Conservation (phyloP, 345 rosid species). For the Garcia nutans region DNA sequence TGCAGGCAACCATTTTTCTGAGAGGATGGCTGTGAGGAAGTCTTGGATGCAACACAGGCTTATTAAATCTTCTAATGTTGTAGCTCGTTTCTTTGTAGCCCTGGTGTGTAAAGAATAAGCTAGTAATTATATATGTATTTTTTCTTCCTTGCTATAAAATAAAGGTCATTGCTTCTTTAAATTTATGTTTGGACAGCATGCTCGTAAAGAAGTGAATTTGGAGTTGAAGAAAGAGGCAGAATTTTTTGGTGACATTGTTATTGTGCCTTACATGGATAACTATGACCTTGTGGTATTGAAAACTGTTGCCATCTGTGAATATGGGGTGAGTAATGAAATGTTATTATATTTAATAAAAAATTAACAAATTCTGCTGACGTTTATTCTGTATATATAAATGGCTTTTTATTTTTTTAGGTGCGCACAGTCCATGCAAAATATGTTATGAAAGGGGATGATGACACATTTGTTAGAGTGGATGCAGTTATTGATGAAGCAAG, state of each 20-base stretch:
- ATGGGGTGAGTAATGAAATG: constrained; percentile 61
- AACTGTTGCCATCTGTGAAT: constrained; percentile 94
- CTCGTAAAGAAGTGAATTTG: constrained; percentile 85
- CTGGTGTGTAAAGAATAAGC: constrained; percentile 48
- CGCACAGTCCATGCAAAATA: constrained; percentile 59
- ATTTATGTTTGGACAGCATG: constrained; percentile 49
- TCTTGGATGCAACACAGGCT: constrained; percentile 93
- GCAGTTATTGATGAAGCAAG: constrained; percentile 62
- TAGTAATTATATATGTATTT: neutral
- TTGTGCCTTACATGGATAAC: constrained; percentile 92
- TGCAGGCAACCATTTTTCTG: constrained; percentile 89
- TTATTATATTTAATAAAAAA: neutral
- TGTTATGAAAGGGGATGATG: constrained; percentile 92
- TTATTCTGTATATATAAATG: neutral
- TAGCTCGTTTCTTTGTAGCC: constrained; percentile 94
- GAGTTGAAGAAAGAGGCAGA: constrained; percentile 95
- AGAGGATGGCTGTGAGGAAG: constrained; percentile 95
- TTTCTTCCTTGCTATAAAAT: neutral
- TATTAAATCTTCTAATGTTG: constrained; percentile 74
- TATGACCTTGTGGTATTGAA: constrained; percentile 93
- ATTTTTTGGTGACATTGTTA: constrained; percentile 79
- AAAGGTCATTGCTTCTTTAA: constrained; percentile 7
- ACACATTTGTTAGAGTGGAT: constrained; percentile 82
- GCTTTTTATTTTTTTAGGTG: constrained; percentile 44
- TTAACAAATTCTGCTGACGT: neutral